Conservation (phyloP, 2,329 filamentous ascomycete species). For the Fusarium newnesense region DNA sequence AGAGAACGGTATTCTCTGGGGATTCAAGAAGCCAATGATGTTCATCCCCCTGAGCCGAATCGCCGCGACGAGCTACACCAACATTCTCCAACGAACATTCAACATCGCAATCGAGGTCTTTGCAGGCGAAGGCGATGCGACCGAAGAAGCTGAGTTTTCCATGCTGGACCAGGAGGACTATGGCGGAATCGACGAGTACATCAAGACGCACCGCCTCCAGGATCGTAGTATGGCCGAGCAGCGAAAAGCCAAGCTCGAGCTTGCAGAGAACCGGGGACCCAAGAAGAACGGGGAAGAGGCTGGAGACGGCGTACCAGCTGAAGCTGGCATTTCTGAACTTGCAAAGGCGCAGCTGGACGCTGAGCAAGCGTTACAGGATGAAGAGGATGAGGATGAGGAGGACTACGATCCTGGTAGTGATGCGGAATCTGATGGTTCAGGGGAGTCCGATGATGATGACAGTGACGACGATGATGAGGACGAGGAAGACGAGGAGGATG, state of each 20-base stretch:
- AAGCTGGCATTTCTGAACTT: conserved; percentile 58
- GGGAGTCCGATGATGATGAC: conserved; percentile 63
- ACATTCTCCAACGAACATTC: conserved; percentile 74
- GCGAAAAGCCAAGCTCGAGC: conserved; percentile 70
- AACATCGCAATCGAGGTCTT: conserved; percentile 73
- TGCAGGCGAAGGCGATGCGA: conserved; percentile 56
- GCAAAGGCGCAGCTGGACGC: conserved; percentile 61
- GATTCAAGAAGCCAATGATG: conserved; percentile 75
- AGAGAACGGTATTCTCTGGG: conserved; percentile 74
- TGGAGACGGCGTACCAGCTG: conserved; percentile 49
- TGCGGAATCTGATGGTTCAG: conserved; percentile 68
- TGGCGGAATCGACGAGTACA: conserved; percentile 70
- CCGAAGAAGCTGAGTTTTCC: conserved; percentile 72
- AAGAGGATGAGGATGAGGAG: conserved; percentile 72
- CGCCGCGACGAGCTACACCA: conserved; percentile 73
- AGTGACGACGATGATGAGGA: conserved; percentile 54
- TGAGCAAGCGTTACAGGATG: conserved; percentile 66
- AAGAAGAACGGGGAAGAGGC: conserved; percentile 57
- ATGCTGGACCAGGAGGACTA: conserved; percentile 79
- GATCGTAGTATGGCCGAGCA: conserved; percentile 76
- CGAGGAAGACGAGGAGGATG: conserved; percentile 39
- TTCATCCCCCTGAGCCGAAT: conserved; percentile 72
- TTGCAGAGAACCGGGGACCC: conserved; percentile 66
- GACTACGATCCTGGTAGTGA: conserved; percentile 73
- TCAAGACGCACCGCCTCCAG: conserved; percentile 69